Evolutionary conservation across 768 basidiomycete species (phyloP).

Genomic region (Filobasidium floriforme): DNA sequence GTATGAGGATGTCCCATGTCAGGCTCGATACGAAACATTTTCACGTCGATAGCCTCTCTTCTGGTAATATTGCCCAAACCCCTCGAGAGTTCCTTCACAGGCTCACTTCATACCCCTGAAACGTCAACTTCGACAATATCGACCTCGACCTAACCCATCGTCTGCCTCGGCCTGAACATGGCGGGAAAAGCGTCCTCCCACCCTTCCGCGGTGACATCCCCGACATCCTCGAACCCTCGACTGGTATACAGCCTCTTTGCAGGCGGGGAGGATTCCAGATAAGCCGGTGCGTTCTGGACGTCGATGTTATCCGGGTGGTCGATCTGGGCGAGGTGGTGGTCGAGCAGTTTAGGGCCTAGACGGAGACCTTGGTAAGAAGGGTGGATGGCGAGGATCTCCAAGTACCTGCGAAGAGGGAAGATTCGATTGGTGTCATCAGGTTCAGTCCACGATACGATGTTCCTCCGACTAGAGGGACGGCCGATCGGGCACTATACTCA

Average conservation of each 20-base stretch:
- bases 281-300: slow-evolving; percentile 2
- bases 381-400: slow-evolving; percentile 22
- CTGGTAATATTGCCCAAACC: no score
- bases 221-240: slow-evolving; percentile 18
- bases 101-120: no score
- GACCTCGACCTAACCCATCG: background rate
- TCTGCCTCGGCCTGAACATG: slow-evolving; percentile 16
- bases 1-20: no score
- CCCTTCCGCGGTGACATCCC: slow-evolving; percentile 17
- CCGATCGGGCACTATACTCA: background rate
- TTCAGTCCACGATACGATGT: no score
- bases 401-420: slow-evolving; percentile 11
- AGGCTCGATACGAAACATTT: no score
- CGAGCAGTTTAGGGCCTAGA: slow-evolving; percentile 16
- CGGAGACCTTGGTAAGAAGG: slow-evolving; percentile 14
- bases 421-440: no score
- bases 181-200: slow-evolving; percentile 23
- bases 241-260: slow-evolving; percentile 17
- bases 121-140: no score
- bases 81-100: no score
- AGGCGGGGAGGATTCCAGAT: slow-evolving; percentile 19
- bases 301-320: background rate
- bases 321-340: slow-evolving; percentile 20
- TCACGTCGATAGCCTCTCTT: no score
- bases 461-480: no score